Evolutionary conservation across 176 grass and related monocot species (phyloP).

Genomic region (Aegilops longissima): DNA sequence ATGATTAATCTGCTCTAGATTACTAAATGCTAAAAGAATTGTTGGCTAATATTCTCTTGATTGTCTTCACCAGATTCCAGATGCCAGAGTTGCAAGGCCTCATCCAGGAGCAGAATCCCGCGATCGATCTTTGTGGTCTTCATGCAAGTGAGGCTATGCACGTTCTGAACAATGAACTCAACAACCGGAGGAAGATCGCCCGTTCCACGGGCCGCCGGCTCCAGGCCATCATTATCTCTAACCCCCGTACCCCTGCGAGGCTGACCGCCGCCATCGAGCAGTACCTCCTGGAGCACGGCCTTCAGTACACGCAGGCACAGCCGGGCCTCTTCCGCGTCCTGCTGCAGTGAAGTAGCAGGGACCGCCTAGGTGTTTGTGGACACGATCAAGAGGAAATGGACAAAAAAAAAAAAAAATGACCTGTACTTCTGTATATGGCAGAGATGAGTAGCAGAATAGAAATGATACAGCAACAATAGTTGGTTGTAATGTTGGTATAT

Average conservation of each 20-base stretch:
- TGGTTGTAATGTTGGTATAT: slow-evolving; percentile 56
- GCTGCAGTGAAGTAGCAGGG: slow-evolving; percentile 49
- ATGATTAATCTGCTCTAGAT: slow-evolving; percentile 3
- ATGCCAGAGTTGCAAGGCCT: slow-evolving; percentile 58
- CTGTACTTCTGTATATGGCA: slow-evolving; percentile 80
- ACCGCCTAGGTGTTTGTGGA: slow-evolving; percentile 18
- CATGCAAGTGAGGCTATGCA: slow-evolving; percentile 68
- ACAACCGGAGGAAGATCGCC: slow-evolving; percentile 57
- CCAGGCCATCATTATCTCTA: slow-evolving; percentile 62
- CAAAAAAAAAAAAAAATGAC: slow-evolving; percentile 25
- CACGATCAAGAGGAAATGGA: slow-evolving; percentile 35
- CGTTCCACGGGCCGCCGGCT: slow-evolving; percentile 60
- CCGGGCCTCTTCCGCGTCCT: slow-evolving; percentile 75
- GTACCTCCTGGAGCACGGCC: slow-evolving; percentile 77
- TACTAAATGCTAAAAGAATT: background rate
- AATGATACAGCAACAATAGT: slow-evolving; percentile 39
- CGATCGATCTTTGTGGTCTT: slow-evolving; percentile 74
- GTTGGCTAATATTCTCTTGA: background rate
- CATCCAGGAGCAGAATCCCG: slow-evolving; percentile 64
- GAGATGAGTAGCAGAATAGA: slow-evolving; percentile 65
- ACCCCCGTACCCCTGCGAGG: slow-evolving; percentile 48
- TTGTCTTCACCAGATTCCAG: slow-evolving; percentile 44
- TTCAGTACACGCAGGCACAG: slow-evolving; percentile 57
- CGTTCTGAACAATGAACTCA: slow-evolving; percentile 75
- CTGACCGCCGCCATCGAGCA: slow-evolving; percentile 64